Evolutionary conservation across 1,284 basidiomycete genomes (phyloP), one percentile per base, ranked within the genome.

Genomic region (Tylopilus orsonianus): DNA sequence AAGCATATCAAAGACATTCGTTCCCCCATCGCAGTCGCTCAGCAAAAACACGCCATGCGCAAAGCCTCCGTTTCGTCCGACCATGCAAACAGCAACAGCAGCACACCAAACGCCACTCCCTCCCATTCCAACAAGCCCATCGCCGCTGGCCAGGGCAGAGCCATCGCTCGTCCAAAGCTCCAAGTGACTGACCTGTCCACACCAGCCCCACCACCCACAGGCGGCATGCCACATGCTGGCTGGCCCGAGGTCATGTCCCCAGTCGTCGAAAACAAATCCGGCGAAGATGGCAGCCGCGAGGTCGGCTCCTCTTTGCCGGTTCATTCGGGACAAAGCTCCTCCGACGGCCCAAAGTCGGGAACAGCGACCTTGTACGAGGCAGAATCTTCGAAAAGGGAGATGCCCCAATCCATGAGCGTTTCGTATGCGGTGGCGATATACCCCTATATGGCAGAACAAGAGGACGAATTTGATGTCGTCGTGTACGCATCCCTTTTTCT

Each of bases 1-100:
- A 90, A 97, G 50, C 95, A 98, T 61, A 97, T 99, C 66, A 94
- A 93, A 62, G 97, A 99, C 62, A 97, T 99, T 56, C 90, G 93
- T 45, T 97, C 93, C 14, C 97, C 97, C 0, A 97, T 97, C 51
- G 90, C 86, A 1, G 91, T 97, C 26, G 95, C 94, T 8, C 88
- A 93, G 59, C 90, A 94, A 68, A 97, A 97, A 68, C 93, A 96
- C 61, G 90, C 90, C 9, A 79, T 86, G 8, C 80, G 88, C 46
- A 90, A 87, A 68, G 86, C 86, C 2, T 81, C 81, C 14, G 53
- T 65, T 36, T 56, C 65, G 5, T 55, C 67, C 10, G 65, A 70
- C 29, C 56, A 53, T 24, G 27, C 53, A 30, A 48, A 12, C 47
- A 62, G 55, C 35, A 50, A 43, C 37, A 43, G 8, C 32, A 52